Conservation (phyloP, 495 filamentous ascomycete genomes). For the Aspergillus leporis region DNA sequence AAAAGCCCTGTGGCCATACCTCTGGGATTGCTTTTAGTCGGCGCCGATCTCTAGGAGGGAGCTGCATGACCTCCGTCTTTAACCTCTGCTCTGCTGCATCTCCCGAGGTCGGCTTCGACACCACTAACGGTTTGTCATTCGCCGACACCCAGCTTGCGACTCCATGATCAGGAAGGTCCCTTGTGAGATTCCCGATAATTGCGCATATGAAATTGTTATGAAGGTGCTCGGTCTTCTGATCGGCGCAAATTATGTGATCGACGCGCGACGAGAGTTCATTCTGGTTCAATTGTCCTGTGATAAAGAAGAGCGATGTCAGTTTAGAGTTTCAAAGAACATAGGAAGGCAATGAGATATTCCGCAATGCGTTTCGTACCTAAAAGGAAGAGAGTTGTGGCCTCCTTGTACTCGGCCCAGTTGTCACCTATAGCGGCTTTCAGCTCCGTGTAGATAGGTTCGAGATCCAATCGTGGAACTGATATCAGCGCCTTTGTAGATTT, state of each 20-base stretch:
- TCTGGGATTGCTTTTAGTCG: slow-evolving; percentile 78
- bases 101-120: slow-evolving; percentile 75
- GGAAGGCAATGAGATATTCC: slow-evolving; percentile 9
- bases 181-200: slow-evolving; percentile 80
- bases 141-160: slow-evolving; percentile 94
- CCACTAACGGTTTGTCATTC: slow-evolving; percentile 87
- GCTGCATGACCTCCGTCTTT: slow-evolving; percentile 92
- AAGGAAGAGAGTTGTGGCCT: slow-evolving; percentile 74
- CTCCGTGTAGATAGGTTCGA: slow-evolving; percentile 85
- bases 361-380: slow-evolving; percentile 60
- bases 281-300: slow-evolving; percentile 77
- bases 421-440: slow-evolving; percentile 81
- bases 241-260: slow-evolving; percentile 67
- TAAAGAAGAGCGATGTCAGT: slow-evolving; percentile 13
- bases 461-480: slow-evolving; percentile 79
- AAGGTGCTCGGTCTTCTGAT: slow-evolving; percentile 72
- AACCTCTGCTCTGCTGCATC: slow-evolving; percentile 89
- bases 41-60: slow-evolving; percentile 80
- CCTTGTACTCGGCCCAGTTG: slow-evolving; percentile 87
- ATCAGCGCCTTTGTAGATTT: slow-evolving; percentile 60
- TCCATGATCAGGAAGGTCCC: slow-evolving; percentile 88
- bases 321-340: background rate
- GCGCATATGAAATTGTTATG: slow-evolving; percentile 90
- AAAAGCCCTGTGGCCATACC: slow-evolving; percentile 33
- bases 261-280: slow-evolving; percentile 77